phyloP scores from a whole-genome alignment of 176 grass and related monocot genomes.

The Lolium rigidum region DNA sequence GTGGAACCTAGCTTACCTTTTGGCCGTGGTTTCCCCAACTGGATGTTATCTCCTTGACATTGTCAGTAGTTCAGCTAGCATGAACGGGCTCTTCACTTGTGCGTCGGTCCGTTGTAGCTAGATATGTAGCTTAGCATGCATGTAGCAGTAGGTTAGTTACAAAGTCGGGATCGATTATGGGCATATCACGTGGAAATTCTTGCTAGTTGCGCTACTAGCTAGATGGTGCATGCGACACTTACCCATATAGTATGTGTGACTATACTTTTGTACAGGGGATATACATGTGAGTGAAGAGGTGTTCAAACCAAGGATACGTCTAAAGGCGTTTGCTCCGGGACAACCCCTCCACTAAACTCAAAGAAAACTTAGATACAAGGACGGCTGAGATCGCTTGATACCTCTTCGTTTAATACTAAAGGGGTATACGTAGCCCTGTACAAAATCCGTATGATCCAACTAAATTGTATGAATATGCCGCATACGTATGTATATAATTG shows the following conservation, averaged over 20 bases:
- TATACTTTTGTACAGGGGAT: too few species aligned
- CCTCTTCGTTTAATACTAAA: too few species aligned
- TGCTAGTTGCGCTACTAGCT: neutral
- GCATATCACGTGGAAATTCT: conserved; percentile 21
- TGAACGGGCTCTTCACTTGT: neutral
- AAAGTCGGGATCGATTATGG: neutral
- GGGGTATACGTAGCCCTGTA: too few species aligned
- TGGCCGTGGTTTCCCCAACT: conserved; percentile 26
- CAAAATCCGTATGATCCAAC: too few species aligned
- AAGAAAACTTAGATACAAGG: too few species aligned
- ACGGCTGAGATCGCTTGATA: too few species aligned
- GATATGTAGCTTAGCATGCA: neutral
- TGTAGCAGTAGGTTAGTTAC: conserved; percentile 1
- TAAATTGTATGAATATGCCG: too few species aligned
- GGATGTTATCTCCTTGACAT: conserved; percentile 7
- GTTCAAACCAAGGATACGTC: neutral
- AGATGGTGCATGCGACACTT: neutral
- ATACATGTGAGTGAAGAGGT: neutral
- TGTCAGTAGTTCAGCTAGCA: conserved; percentile 30
- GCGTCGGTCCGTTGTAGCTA: neutral
- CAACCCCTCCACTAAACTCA: too few species aligned
- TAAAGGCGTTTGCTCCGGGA: too few species aligned
- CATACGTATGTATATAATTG: too few species aligned
- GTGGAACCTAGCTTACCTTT: conserved; percentile 20
- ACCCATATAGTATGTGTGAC: neutral